phyloP scores from a whole-genome alignment of 768 basidiomycete genomes.

The Chlorophyllum brunneum region DNA sequence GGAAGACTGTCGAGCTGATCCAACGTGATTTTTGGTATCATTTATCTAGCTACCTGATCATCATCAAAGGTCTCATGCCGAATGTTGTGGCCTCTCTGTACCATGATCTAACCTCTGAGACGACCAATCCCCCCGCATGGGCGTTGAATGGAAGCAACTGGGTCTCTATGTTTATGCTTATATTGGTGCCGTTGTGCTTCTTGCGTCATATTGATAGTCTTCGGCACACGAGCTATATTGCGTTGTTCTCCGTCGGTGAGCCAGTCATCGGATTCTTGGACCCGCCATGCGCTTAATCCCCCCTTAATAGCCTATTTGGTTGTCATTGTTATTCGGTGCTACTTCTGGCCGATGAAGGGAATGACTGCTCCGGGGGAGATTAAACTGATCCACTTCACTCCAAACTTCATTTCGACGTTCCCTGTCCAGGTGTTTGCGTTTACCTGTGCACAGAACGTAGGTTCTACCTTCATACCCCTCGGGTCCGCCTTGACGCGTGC shows the following conservation, averaged over 20 bases:
- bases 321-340: slow-evolving; percentile 74
- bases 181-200: slow-evolving; percentile 80
- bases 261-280: slow-evolving; percentile 16
- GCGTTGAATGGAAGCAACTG: slow-evolving; percentile 74
- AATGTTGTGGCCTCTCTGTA: slow-evolving; percentile 83
- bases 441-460: slow-evolving; percentile 90
- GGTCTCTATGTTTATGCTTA: slow-evolving; percentile 73
- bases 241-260: slow-evolving; percentile 85
- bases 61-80: slow-evolving; percentile 91
- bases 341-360: slow-evolving; percentile 69
- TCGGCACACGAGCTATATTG: slow-evolving; percentile 87
- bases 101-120: slow-evolving; percentile 66
- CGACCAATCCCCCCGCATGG: slow-evolving; percentile 71
- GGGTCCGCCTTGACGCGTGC: neutral
- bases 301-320: slow-evolving; percentile 62
- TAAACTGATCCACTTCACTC: slow-evolving; percentile 67
- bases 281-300: neutral
- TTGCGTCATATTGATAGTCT: slow-evolving; percentile 81
- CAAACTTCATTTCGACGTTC: slow-evolving; percentile 78
- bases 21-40: neutral
- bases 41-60: slow-evolving; percentile 71
- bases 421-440: slow-evolving; percentile 93
- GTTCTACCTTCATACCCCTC: slow-evolving; percentile 20
- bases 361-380: slow-evolving; percentile 65
- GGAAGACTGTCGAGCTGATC: slow-evolving; percentile 4